These are phyloP conservation scores for Bassia scoparia DNA, from an alignment of 148 eudicot genomes.

Conservation along the genomic window DNA sequence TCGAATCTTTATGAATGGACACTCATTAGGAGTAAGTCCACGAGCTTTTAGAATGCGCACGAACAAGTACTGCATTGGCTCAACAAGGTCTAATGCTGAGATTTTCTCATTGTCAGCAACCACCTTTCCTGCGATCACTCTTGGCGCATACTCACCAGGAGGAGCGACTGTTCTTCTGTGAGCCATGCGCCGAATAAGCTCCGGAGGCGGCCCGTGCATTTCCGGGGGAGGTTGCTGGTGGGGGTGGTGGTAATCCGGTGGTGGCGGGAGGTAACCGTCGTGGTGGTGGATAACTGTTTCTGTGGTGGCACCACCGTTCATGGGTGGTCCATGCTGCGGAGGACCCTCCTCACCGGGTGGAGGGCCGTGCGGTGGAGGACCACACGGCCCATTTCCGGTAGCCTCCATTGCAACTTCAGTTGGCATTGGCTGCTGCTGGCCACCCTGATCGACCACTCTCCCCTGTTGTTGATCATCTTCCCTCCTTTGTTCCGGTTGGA, in stretches of 20 bases:
- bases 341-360: slow-evolving; percentile 35
- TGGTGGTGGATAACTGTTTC: slow-evolving; percentile 25
- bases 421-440: slow-evolving; percentile 39
- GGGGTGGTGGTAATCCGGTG: slow-evolving; percentile 20
- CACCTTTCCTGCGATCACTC: slow-evolving; percentile 39
- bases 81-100: slow-evolving; percentile 68
- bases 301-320: slow-evolving; percentile 11
- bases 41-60: slow-evolving; percentile 73
- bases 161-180: slow-evolving; percentile 17
- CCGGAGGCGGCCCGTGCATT: slow-evolving; percentile 46
- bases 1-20: slow-evolving; percentile 58
- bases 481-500: slow-evolving; percentile 31
- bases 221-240: slow-evolving; percentile 20
- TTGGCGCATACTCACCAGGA: slow-evolving; percentile 58
- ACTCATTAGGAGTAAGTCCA: slow-evolving; percentile 45
- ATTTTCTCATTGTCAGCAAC: slow-evolving; percentile 43
- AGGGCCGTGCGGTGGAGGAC: slow-evolving; percentile 41
- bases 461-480: slow-evolving; percentile 16
- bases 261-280: slow-evolving; percentile 17
- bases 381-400: slow-evolving; percentile 25
- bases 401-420: slow-evolving; percentile 46
- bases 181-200: slow-evolving; percentile 40
- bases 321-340: slow-evolving; percentile 25
- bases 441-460: slow-evolving; percentile 3
- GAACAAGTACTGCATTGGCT: slow-evolving; percentile 82